Conservation (phyloP, 148 eudicot species). For the Talinum fruticosum region DNA sequence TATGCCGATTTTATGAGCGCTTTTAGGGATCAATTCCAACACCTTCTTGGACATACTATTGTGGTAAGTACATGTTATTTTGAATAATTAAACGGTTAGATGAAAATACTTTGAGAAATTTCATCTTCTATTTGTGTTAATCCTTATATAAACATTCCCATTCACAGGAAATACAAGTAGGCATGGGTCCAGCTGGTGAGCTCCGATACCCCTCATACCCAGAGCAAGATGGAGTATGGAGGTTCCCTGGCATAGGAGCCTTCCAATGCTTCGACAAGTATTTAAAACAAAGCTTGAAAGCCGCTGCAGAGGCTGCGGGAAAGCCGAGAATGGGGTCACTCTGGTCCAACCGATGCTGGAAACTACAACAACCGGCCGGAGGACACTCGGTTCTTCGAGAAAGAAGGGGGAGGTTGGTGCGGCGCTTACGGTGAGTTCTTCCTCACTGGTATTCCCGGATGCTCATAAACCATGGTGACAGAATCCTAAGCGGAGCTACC, state of each 20-base stretch:
- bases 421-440: slow-evolving; percentile 80
- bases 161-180: slow-evolving; percentile 94
- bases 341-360: slow-evolving; percentile 95
- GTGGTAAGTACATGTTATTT: slow-evolving; percentile 43
- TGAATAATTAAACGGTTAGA: not conserved
- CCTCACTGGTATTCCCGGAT: slow-evolving; percentile 90
- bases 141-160: not conserved
- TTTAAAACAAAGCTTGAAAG: slow-evolving; percentile 75
- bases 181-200: slow-evolving; percentile 99
- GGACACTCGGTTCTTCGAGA: slow-evolving; percentile 80
- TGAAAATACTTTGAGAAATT: no score
- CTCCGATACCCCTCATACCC: slow-evolving; percentile 98
- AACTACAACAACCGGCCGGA: slow-evolving; percentile 95
- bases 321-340: slow-evolving; percentile 91
- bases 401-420: slow-evolving; percentile 81
- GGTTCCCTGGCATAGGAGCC: slow-evolving; percentile 93
- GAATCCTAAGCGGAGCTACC: slow-evolving; percentile 55
- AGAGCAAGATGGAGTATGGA: slow-evolving; percentile 89
- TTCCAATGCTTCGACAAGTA: slow-evolving; percentile 97
- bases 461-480: slow-evolving; percentile 77
- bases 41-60: slow-evolving; percentile 77
- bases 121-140: no score
- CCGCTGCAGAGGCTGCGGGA: slow-evolving; percentile 87
- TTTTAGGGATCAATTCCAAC: slow-evolving; percentile 56
- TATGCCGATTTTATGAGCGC: slow-evolving; percentile 82